Conservation (phyloP, 2,329 filamentous ascomycete species). For the Periconia macrospinosa region DNA sequence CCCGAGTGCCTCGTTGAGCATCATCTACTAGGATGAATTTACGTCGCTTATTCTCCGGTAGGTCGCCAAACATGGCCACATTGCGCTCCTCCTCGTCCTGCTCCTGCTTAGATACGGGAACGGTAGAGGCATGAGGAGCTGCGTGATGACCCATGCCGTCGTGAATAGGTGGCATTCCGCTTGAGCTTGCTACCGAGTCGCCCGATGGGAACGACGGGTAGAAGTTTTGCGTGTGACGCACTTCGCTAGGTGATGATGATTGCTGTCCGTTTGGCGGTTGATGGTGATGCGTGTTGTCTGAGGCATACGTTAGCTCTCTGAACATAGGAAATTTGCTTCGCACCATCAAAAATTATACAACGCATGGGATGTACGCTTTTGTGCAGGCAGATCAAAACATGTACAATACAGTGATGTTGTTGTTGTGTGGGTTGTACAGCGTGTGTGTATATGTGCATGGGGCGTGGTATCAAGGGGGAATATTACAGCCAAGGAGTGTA, state of each 20-base stretch:
- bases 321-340: conserved; percentile 47
- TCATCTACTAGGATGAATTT: conserved; percentile 98
- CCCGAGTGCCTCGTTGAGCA: conserved; percentile 70
- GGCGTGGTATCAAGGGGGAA: conserved; percentile 42
- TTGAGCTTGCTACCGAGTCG: conserved; percentile 54
- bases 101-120: conserved; percentile 52
- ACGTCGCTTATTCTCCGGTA: conserved; percentile 86
- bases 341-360: conserved; percentile 27
- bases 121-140: conserved; percentile 46
- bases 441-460: conserved; percentile 27
- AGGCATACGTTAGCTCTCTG: conserved; percentile 60
- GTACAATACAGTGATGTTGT: conserved; percentile 17
- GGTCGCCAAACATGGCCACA: conserved; percentile 78
- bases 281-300: conserved; percentile 69
- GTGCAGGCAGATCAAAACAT: conserved; percentile 28
- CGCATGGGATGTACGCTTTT: conserved; percentile 17
- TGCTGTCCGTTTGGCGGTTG: conserved; percentile 60
- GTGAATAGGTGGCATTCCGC: conserved; percentile 67
- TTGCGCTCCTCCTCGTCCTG: conserved; percentile 61
- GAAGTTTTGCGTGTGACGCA: conserved; percentile 76
- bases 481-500: conserved; percentile 48
- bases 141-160: conserved; percentile 56
- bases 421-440: conserved; percentile 25
- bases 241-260: conserved; percentile 60
- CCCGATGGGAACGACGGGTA: conserved; percentile 68